phyloP scores from a whole-genome alignment of 768 basidiomycete genomes.

The Rhodotorula paludigena region DNA sequence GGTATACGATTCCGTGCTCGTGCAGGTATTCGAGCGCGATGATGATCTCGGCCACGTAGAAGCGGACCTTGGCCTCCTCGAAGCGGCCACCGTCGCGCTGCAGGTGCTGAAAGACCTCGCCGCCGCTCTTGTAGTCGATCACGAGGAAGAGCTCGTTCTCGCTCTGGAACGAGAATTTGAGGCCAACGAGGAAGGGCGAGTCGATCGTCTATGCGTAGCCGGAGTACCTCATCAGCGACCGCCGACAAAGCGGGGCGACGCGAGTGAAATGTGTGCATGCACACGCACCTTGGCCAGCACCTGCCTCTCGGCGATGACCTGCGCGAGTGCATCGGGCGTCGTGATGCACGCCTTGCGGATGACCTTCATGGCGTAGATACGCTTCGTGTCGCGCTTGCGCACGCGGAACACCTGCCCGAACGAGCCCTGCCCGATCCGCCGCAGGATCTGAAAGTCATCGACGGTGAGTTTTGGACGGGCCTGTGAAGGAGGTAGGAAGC shows the following conservation, averaged over 20 bases:
- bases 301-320: constrained; percentile 92
- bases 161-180: constrained; percentile 65
- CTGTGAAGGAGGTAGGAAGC: background rate
- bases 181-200: constrained; percentile 89
- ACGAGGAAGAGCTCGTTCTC: constrained; percentile 30
- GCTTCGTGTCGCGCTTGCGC: constrained; percentile 90
- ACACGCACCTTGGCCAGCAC: no score
- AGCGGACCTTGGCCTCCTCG: constrained; percentile 85
- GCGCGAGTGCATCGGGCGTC: constrained; percentile 83
- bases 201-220: constrained; percentile 55
- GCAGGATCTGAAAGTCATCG: constrained; percentile 87
- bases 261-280: background rate
- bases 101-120: constrained; percentile 97
- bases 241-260: no score
- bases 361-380: constrained; percentile 97
- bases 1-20: constrained; percentile 83
- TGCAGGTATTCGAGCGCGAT: constrained; percentile 91
- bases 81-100: constrained; percentile 92
- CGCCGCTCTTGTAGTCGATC: constrained; percentile 58
- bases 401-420: constrained; percentile 96
- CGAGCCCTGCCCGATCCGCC: constrained; percentile 92
- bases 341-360: constrained; percentile 89
- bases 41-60: constrained; percentile 92
- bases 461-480: constrained; percentile 33
- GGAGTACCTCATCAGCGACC: no score